phyloP scores from a whole-genome alignment of 176 grass and related monocot species.

The Poa pratensis region DNA sequence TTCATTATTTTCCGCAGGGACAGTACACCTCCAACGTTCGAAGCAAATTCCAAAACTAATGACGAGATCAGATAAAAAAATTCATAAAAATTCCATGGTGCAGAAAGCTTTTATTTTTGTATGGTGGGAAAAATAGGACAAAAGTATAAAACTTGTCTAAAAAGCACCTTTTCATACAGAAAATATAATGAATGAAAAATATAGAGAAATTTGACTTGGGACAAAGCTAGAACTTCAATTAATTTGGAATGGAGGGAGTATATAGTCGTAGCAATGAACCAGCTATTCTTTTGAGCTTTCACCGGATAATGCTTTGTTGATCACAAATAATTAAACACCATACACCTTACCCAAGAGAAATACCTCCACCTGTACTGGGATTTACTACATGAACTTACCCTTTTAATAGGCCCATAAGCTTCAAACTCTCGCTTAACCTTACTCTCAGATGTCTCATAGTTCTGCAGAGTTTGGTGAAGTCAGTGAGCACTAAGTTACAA shows the following conservation, averaged over 20 bases:
- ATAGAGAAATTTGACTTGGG: not conserved
- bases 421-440: constrained; percentile 79
- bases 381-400: constrained; percentile 64
- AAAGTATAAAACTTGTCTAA: not conserved
- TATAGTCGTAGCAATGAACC: not conserved
- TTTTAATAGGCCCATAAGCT: constrained; percentile 85
- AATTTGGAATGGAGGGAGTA: not conserved
- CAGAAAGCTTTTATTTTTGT: not conserved
- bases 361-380: constrained; percentile 55
- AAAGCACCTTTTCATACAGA: not conserved
- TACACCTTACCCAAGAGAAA: constrained; percentile 70
- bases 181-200: not conserved
- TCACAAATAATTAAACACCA: constrained; percentile 50
- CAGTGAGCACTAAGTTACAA: constrained; percentile 32
- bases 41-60: constrained; percentile 12
- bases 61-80: not conserved
- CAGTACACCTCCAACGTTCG: not conserved
- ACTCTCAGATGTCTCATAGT: constrained; percentile 67
- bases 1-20: not conserved
- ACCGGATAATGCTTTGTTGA: constrained; percentile 7
- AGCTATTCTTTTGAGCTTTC: not conserved
- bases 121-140: not conserved
- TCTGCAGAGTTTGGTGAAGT: constrained; percentile 47
- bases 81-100: not conserved
- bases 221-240: not conserved